These are phyloP conservation scores for Podaxis sp. DNA, from an alignment of 768 basidiomycete genomes.

Conservation along the genomic window DNA sequence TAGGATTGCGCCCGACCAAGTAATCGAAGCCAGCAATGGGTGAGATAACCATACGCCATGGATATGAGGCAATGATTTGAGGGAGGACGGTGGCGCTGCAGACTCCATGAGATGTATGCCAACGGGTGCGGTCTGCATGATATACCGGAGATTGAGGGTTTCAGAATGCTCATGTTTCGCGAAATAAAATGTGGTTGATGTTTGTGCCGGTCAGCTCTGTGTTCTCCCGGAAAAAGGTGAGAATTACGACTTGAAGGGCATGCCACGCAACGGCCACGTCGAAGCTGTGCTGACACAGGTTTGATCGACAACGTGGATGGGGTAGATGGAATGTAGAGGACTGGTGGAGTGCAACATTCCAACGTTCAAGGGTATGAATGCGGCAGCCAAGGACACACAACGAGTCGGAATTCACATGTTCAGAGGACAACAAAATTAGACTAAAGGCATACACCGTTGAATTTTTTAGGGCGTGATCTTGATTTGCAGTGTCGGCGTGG, in stretches of 20 bases:
- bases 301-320: slow-evolving; percentile 4
- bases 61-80: background rate
- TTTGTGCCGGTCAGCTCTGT: background rate
- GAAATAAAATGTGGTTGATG: background rate
- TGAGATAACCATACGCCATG: background rate
- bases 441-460: background rate
- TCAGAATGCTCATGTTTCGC: background rate
- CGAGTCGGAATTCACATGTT: background rate
- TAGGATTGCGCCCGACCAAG: background rate
- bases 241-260: background rate
- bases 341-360: background rate
- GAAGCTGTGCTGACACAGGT: slow-evolving; percentile 10
- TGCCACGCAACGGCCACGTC: slow-evolving; percentile 9
- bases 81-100: background rate
- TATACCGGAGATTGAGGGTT: background rate
- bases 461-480: slow-evolving; percentile 1
- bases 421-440: background rate
- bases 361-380: slow-evolving; percentile 13
- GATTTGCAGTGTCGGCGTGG: slow-evolving; percentile 6
- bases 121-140: background rate
- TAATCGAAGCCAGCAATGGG: background rate
- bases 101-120: background rate
- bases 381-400: background rate
- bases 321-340: background rate
- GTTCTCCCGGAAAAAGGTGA: slow-evolving; percentile 8